These are phyloP conservation scores for Picochlorum sp. DNA, from an alignment of 139 green algal genomes.

Conservation along the genomic window DNA sequence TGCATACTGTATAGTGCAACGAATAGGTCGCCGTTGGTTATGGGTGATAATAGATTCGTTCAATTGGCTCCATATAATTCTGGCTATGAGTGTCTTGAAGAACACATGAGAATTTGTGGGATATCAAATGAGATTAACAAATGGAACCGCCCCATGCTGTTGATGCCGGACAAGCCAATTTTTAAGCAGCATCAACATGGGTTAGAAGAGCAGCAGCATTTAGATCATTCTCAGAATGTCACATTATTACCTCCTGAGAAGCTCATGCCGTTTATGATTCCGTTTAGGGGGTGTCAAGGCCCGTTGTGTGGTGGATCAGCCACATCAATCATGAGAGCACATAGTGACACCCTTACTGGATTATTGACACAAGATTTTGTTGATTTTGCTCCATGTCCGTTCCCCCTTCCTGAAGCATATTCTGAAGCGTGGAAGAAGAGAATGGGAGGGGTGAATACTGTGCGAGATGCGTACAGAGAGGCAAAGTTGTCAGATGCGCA, in stretches of 20 bases:
- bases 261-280: conserved; percentile 76
- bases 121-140: conserved; percentile 46
- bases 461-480: conserved; percentile 56
- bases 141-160: conserved; percentile 53
- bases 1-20: conserved; percentile 71
- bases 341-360: neutral
- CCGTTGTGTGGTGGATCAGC: conserved; percentile 42
- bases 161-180: conserved; percentile 37
- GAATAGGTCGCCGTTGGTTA: conserved; percentile 52
- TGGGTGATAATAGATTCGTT: conserved; percentile 72
- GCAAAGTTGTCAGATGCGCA: conserved; percentile 50
- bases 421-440: conserved; percentile 63
- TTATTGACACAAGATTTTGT: conserved; percentile 4
- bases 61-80: conserved; percentile 78
- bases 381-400: conserved; percentile 37
- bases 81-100: conserved; percentile 55
- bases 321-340: conserved; percentile 2
- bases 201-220: conserved; percentile 17
- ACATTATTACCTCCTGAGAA: conserved; percentile 65
- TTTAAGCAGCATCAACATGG: conserved; percentile 12
- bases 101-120: conserved; percentile 50
- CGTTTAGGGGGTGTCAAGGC: conserved; percentile 56
- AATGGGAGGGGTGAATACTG: conserved; percentile 56
- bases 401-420: conserved; percentile 73
- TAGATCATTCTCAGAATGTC: conserved; percentile 12